phyloP scores from a whole-genome alignment of 768 basidiomycete genomes.

The Lyophyllum shimeji region DNA sequence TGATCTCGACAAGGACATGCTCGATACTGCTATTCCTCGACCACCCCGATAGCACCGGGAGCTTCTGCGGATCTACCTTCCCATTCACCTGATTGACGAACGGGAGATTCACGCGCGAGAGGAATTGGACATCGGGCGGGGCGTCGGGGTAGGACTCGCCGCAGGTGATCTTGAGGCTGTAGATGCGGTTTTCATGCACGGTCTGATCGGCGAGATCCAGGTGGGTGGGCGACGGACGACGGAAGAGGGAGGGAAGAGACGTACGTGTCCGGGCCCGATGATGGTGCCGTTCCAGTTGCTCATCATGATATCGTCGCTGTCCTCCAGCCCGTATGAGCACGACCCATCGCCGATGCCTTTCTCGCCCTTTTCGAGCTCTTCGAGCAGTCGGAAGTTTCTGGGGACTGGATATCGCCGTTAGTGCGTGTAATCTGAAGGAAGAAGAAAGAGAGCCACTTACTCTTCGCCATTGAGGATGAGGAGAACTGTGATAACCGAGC shows the following conservation, averaged over 20 bases:
- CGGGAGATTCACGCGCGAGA: conserved; percentile 90
- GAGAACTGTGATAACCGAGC: conserved; percentile 2
- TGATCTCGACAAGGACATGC: conserved; percentile 87
- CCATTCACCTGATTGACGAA: conserved; percentile 80
- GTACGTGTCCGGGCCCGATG: conserved; percentile 95
- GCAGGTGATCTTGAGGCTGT: conserved; percentile 90
- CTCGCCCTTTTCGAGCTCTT: conserved; percentile 99
- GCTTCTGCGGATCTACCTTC: conserved; percentile 70
- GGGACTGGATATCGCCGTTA: conserved; percentile 58
- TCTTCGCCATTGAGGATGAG: conserved; percentile 46
- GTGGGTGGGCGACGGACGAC: conserved; percentile 7
- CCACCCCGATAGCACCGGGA: conserved; percentile 79
- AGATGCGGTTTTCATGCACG: conserved; percentile 98
- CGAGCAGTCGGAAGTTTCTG: conserved; percentile 93
- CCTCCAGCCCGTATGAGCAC: conserved; percentile 95
- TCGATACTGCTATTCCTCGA: conserved; percentile 77
- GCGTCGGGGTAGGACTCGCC: conserved; percentile 71
- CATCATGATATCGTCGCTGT: conserved; percentile 96
- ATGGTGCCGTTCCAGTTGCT: conserved; percentile 98
- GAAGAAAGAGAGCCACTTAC: conserved; percentile 26
- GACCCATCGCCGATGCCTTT: conserved; percentile 99
- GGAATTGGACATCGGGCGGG: conserved; percentile 81
- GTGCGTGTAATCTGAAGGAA: not conserved
- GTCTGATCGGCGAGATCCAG: conserved; percentile 50
- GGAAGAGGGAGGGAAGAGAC: conserved; percentile 27